Evolutionary conservation across 495 filamentous ascomycete species (phyloP), one percentile per base, ranked within the genome.

Genomic region (Penicillium lagena): DNA sequence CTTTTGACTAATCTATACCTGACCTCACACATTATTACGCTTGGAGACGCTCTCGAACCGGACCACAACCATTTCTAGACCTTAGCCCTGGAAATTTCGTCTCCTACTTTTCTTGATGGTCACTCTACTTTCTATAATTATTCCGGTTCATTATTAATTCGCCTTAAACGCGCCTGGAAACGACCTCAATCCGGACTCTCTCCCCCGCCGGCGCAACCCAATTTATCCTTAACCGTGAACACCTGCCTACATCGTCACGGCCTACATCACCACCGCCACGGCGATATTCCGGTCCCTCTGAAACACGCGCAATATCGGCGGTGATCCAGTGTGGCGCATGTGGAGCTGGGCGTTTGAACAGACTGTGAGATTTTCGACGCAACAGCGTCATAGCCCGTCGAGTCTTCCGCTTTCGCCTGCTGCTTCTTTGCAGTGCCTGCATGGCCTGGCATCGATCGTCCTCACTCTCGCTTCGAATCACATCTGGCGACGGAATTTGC

Each of bases 181-280:
- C 36, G 35, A 51, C 34, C 44, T 44, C 38, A 12, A 32, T 8
- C n/a, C 34, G 17, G 35, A 38, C 17, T 37, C 50, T 29, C 36
- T 11, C 36, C 29, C 30, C 39, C 45, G 12, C 34, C 42, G 28
- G 22, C 40, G 29, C 31, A 39, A 34, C 45, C 46, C 54, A 64
- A 59, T 58, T 45, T 54, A 56, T 54, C 44, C 51, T 55, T 53
- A 49, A 54, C 63, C 52, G 42, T 50, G 49, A 52, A 50, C 37
- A 52, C 49, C 6, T 22, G 22, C 35, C 49, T 49, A 49, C 41
- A 47, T 46, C 39, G 51, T 51, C 42, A 39, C 42, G 36, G 40
- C 49, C 39, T 37, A 36, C 43, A 48, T 47, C 29, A 10, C 29
- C 27, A 42, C 12, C 17, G 15, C 39, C 27, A 41, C 42, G n/a